A percentile compares a stretch with the other conserved stretches of the same genome.
Conservation (phyloP, 164 flowering plant genomes). For the Chimonanthus praecox region DNA sequence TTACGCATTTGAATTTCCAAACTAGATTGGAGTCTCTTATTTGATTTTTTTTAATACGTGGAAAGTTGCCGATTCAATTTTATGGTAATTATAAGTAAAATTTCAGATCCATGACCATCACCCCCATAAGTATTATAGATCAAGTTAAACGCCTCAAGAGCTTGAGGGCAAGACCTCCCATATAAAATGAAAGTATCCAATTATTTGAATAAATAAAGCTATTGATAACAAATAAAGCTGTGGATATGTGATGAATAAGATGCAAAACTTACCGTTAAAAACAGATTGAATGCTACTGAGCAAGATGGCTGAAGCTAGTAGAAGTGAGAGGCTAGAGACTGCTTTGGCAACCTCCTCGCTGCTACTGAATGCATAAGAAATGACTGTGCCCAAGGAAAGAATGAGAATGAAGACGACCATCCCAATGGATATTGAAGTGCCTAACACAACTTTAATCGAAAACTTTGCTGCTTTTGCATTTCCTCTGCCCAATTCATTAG, state of each 20-base stretch:
- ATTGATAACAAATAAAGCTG: neutral
- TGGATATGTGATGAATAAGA: neutral
- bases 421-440: conserved; percentile 26
- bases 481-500: conserved; percentile 41
- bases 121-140: too few species aligned
- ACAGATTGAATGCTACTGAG: conserved; percentile 36
- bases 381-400: conserved; percentile 13
- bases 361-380: conserved; percentile 25
- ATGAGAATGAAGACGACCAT: conserved; percentile 19
- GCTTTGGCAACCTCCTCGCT: conserved; percentile 21
- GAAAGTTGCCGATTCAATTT: too few species aligned
- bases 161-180: too few species aligned
- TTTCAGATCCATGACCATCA: too few species aligned
- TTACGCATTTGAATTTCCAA: too few species aligned
- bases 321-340: conserved; percentile 26
- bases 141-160: too few species aligned
- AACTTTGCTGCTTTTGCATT: conserved; percentile 32
- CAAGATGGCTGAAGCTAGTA: conserved; percentile 28
- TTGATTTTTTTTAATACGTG: too few species aligned
- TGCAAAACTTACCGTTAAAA: conserved; percentile 22
- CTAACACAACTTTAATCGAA: conserved; percentile 15
- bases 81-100: too few species aligned
- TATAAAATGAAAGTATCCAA: neutral
- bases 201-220: neutral
- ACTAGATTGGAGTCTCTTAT: too few species aligned